Evolutionary conservation across 1,284 basidiomycete genomes (phyloP).

Genomic region (Cystobasidium sp.): DNA sequence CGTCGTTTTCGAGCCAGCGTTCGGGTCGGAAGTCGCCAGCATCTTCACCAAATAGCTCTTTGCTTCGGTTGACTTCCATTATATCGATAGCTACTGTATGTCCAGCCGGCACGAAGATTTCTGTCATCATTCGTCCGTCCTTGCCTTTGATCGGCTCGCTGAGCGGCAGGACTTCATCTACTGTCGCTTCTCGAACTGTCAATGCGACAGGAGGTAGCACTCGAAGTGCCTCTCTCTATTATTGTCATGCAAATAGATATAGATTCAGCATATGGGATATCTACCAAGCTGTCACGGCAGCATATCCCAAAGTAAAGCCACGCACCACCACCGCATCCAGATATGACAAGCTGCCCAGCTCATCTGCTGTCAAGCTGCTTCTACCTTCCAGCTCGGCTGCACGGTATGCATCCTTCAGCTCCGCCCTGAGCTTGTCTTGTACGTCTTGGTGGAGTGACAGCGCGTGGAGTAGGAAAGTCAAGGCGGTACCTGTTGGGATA

Average conservation of each 20-base stretch:
- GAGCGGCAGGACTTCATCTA: conserved; percentile 74
- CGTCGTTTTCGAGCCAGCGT: conserved; percentile 50
- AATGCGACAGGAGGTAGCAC: conserved; percentile 69
- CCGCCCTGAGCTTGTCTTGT: conserved; percentile 27
- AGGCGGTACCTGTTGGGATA: conserved; percentile 49
- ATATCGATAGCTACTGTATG: conserved; percentile 69
- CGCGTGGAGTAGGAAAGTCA: conserved; percentile 18
- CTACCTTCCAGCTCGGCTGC: conserved; percentile 9
- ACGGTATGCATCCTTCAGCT: conserved; percentile 14
- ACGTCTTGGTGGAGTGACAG: conserved; percentile 7
- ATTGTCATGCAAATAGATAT: background rate
- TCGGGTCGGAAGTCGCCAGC: conserved; percentile 67
- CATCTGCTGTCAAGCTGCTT: conserved; percentile 9
- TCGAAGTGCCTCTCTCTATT: conserved; percentile 67
- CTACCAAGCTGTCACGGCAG: too few relatives aligned
- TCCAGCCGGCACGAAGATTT: conserved; percentile 62
- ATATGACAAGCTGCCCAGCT: conserved; percentile 55
- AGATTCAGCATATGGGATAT: background rate
- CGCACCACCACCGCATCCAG: conserved; percentile 72
- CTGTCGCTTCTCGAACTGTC: conserved; percentile 72
- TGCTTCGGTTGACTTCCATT: conserved; percentile 67
- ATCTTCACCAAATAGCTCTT: conserved; percentile 70
- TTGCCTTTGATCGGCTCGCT: conserved; percentile 60
- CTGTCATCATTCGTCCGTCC: conserved; percentile 54
- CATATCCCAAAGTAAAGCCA: background rate